Conservation (phyloP, 768 basidiomycete genomes). For the Podaxis sp. region DNA sequence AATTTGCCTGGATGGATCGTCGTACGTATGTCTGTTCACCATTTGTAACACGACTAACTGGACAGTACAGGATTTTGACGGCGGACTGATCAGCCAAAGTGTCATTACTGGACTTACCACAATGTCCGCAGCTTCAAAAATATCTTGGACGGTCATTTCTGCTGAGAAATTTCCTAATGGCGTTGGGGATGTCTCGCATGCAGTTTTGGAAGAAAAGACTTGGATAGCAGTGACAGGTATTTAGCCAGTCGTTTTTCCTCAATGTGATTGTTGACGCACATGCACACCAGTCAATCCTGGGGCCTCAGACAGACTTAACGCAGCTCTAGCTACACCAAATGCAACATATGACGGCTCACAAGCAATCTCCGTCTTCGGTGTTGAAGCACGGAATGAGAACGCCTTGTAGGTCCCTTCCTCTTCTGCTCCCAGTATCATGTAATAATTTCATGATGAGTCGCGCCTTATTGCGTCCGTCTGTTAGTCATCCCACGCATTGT, state of each 20-base stretch:
- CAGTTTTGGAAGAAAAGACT: slow-evolving; percentile 42
- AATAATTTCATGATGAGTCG: slow-evolving; percentile 20
- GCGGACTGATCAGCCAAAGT: slow-evolving; percentile 42
- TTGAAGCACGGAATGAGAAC: slow-evolving; percentile 16
- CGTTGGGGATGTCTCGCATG: slow-evolving; percentile 33
- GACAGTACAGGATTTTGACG: slow-evolving; percentile 53
- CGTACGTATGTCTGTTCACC: slow-evolving; percentile 28
- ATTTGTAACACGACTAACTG: neutral
- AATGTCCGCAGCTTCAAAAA: slow-evolving; percentile 21
- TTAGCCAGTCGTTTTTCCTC: slow-evolving; percentile 16
- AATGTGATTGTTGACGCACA: neutral
- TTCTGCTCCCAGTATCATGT: neutral
- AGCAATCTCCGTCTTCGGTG: slow-evolving; percentile 46
- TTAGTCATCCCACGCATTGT: slow-evolving; percentile 8
- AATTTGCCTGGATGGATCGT: slow-evolving; percentile 55
- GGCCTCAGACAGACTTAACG: slow-evolving; percentile 30
- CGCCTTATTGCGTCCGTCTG: slow-evolving; percentile 27
- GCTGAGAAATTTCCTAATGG: slow-evolving; percentile 43
- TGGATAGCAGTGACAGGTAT: slow-evolving; percentile 56
- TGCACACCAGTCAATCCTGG: slow-evolving; percentile 34
- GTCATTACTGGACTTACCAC: slow-evolving; percentile 30
- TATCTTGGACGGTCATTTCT: slow-evolving; percentile 43
- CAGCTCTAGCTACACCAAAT: slow-evolving; percentile 35
- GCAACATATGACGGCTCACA: slow-evolving; percentile 40
- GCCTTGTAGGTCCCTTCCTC: slow-evolving; percentile 38